Percentiles rank a stretch among this genome's conserved stretches.
phyloP scores from a whole-genome alignment of 1,284 basidiomycete genomes.

The Apiotrichum mycotoxinovorans region DNA sequence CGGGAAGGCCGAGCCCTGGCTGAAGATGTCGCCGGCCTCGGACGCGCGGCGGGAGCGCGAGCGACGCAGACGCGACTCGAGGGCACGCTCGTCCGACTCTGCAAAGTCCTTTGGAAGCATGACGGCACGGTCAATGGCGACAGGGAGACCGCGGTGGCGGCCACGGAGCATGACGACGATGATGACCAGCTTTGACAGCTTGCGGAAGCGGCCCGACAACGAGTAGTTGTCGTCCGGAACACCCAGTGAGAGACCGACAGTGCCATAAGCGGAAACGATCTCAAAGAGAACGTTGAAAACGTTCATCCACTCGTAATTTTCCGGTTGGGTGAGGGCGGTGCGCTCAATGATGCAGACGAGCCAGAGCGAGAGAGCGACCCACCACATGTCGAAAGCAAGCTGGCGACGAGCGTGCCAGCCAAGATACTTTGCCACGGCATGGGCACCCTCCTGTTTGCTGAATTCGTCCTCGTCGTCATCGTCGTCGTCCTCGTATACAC shows the following conservation, averaged over 20 bases:
- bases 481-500: slow-evolving; percentile 63
- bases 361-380: slow-evolving; percentile 72
- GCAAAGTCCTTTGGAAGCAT: slow-evolving; percentile 49
- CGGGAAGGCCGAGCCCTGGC: slow-evolving; percentile 7
- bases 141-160: slow-evolving; percentile 42
- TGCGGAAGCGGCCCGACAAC: slow-evolving; percentile 36
- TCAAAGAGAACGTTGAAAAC: slow-evolving; percentile 63
- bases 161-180: slow-evolving; percentile 45
- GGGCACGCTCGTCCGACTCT: slow-evolving; percentile 37
- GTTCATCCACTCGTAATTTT: slow-evolving; percentile 65
- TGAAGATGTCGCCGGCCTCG: slow-evolving; percentile 4
- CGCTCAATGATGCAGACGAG: slow-evolving; percentile 83
- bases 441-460: slow-evolving; percentile 39
- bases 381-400: slow-evolving; percentile 92
- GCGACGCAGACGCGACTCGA: slow-evolving; percentile 31
- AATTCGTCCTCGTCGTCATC: slow-evolving; percentile 46
- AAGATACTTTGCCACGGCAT: slow-evolving; percentile 49
- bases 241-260: slow-evolving; percentile 79
- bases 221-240: slow-evolving; percentile 57
- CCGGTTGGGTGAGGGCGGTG: slow-evolving; percentile 57
- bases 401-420: slow-evolving; percentile 66
- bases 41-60: slow-evolving; percentile 11
- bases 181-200: slow-evolving; percentile 41
- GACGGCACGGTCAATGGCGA: slow-evolving; percentile 49
- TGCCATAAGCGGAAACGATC: slow-evolving; percentile 80